Conservation (phyloP, 2,329 filamentous ascomycete species). For the Apiospora koreana region DNA sequence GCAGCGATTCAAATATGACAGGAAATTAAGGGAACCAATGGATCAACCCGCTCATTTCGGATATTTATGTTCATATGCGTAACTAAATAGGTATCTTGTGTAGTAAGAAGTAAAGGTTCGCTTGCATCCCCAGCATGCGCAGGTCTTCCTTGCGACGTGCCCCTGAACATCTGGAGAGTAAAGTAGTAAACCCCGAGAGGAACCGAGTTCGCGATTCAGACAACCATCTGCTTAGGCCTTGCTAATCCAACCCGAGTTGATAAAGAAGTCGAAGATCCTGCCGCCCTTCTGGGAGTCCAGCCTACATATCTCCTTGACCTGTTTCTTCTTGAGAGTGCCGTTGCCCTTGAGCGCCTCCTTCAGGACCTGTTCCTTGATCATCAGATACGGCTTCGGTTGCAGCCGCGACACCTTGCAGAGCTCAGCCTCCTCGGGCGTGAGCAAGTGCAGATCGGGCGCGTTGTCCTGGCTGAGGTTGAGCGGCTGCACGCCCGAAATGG, state of each 20-base stretch:
- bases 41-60: not conserved
- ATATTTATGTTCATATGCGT: not conserved
- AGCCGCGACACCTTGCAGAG: slow-evolving; percentile 82
- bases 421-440: slow-evolving; percentile 82
- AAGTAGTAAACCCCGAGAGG: not conserved
- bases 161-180: not conserved
- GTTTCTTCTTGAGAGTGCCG: slow-evolving; percentile 89
- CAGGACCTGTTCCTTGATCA: slow-evolving; percentile 90
- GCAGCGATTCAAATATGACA: not conserved
- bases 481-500: slow-evolving; percentile 62
- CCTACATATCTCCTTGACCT: slow-evolving; percentile 80
- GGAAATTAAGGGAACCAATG: too few species aligned
- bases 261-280: slow-evolving; percentile 91
- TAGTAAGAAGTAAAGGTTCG: not conserved
- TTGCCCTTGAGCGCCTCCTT: slow-evolving; percentile 89
- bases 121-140: not conserved
- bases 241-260: slow-evolving; percentile 87
- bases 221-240: slow-evolving; percentile 59
- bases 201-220: not conserved
- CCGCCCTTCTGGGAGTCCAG: slow-evolving; percentile 84
- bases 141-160: not conserved
- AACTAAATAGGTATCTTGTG: slow-evolving; percentile 2
- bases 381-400: slow-evolving; percentile 91
- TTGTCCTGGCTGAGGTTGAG: slow-evolving; percentile 74
- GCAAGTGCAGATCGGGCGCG: slow-evolving; percentile 79